These are phyloP conservation scores for Ilex aquifolium DNA, from an alignment of 257 asterid genomes.

Conservation along the genomic window DNA sequence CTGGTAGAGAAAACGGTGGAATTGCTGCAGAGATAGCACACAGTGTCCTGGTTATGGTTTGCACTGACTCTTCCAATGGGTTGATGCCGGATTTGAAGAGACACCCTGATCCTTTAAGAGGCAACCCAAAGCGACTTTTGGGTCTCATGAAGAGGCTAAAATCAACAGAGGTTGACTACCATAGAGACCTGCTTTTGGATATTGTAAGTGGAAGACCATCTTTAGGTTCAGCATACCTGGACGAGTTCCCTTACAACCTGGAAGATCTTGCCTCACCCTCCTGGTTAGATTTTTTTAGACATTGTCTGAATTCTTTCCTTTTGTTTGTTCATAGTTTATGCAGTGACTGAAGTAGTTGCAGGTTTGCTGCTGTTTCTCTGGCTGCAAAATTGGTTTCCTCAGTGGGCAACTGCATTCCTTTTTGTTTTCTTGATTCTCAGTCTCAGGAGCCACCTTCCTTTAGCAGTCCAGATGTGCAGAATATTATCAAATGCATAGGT, in stretches of 20 bases:
- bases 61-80: constrained; percentile 78
- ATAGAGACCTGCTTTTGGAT: constrained; percentile 61
- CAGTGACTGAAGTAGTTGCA: constrained; percentile 52
- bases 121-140: constrained; percentile 70
- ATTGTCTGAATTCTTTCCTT: constrained; percentile 8
- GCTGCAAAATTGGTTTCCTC: constrained; percentile 83
- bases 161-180: constrained; percentile 61
- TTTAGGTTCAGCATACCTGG: constrained; percentile 75
- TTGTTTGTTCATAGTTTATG: constrained; percentile 11
- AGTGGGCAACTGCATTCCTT: constrained; percentile 53
- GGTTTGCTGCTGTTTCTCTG: constrained; percentile 71
- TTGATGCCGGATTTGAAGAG: constrained; percentile 80
- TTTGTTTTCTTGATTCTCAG: constrained; percentile 29
- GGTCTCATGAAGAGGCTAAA: constrained; percentile 80
- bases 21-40: constrained; percentile 64
- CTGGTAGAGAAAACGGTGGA: constrained; percentile 55
- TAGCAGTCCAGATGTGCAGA: constrained; percentile 44
- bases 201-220: constrained; percentile 66
- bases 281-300: constrained; percentile 50
- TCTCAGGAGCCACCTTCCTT: constrained; percentile 33
- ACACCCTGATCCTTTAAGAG: constrained; percentile 65
- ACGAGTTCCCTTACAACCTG: constrained; percentile 75
- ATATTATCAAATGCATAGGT: constrained; percentile 62
- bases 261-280: constrained; percentile 71
- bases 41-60: constrained; percentile 53